These are phyloP conservation scores for Hansenula lynferdii DNA, from an alignment of 1,139 yeast species.

Conservation along the genomic window DNA sequence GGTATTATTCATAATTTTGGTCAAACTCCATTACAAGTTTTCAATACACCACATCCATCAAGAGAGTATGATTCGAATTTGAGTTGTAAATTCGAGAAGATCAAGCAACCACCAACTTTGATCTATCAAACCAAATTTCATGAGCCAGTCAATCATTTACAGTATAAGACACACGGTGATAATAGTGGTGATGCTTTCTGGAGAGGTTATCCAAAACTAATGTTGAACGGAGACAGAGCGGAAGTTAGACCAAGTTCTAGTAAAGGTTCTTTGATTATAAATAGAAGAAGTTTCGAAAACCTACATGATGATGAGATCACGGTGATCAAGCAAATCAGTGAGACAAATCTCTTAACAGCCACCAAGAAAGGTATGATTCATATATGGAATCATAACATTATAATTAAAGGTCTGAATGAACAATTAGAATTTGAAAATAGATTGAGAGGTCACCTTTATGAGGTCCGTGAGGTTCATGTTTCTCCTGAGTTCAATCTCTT, in stretches of 20 bases:
- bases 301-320: slow-evolving; percentile 24
- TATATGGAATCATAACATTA: slow-evolving; percentile 40
- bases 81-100: slow-evolving; percentile 4
- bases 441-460: slow-evolving; percentile 49
- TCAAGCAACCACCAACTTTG: slow-evolving; percentile 17
- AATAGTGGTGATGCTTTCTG: slow-evolving; percentile 23
- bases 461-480: slow-evolving; percentile 37
- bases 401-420: slow-evolving; percentile 17
- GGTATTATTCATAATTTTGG: slow-evolving; percentile 89
- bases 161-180: slow-evolving; percentile 21
- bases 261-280: slow-evolving; percentile 20
- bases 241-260: slow-evolving; percentile 16
- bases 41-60: slow-evolving; percentile 57
- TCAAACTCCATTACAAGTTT: slow-evolving; percentile 76
- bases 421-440: slow-evolving; percentile 40
- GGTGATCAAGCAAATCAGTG: slow-evolving; percentile 19
- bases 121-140: slow-evolving; percentile 22
- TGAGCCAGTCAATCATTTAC: slow-evolving; percentile 18
- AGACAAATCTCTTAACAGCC: slow-evolving; percentile 42
- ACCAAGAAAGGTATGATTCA: slow-evolving; percentile 51
- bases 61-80: slow-evolving; percentile 28
- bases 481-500: slow-evolving; percentile 49
- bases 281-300: slow-evolving; percentile 22
- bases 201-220: slow-evolving; percentile 34
- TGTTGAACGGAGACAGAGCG: slow-evolving; percentile 25